Percentiles rank a stretch among this genome's conserved stretches.
Conservation (phyloP, 116 monocot species). For the Papilionanthe hybrid region DNA sequence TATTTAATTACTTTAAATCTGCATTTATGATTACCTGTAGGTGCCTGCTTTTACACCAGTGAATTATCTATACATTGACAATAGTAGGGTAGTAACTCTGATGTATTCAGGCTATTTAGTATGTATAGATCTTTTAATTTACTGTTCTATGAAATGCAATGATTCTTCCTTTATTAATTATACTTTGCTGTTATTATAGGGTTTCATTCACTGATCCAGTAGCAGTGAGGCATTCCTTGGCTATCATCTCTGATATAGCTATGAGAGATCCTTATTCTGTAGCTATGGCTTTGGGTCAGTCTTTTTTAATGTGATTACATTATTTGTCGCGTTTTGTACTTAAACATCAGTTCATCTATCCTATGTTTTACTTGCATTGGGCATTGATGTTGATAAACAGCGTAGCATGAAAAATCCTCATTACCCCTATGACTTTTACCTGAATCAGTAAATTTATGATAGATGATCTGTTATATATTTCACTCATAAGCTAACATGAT, state of each 20-base stretch:
- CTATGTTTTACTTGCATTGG: constrained; percentile 7
- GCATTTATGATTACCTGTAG: background rate
- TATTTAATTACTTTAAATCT: background rate
- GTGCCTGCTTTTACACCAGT: background rate
- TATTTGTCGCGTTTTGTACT: background rate
- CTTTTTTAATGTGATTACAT: constrained; percentile 5
- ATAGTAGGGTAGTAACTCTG: background rate
- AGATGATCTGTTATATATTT: background rate
- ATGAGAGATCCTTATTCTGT: constrained; percentile 96
- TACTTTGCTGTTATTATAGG: constrained; percentile 39
- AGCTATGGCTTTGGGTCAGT: constrained; percentile 97
- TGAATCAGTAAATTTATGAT: background rate
- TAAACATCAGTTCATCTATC: background rate
- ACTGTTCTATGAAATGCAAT: background rate
- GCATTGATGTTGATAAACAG: background rate
- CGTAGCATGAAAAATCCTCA: constrained; percentile 4
- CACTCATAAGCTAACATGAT: background rate
- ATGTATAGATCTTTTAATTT: background rate
- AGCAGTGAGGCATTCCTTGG: constrained; percentile 89
- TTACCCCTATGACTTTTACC: background rate
- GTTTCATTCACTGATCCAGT: constrained; percentile 94
- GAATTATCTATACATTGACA: background rate
- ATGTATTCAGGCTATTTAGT: background rate
- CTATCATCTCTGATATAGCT: constrained; percentile 90
- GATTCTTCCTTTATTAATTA: constrained; percentile 3